A percentile compares a stretch with the other conserved stretches of the same genome.
Evolutionary conservation across 2,329 filamentous ascomycete genomes (phyloP).

Genomic region (Fusarium sp.): DNA sequence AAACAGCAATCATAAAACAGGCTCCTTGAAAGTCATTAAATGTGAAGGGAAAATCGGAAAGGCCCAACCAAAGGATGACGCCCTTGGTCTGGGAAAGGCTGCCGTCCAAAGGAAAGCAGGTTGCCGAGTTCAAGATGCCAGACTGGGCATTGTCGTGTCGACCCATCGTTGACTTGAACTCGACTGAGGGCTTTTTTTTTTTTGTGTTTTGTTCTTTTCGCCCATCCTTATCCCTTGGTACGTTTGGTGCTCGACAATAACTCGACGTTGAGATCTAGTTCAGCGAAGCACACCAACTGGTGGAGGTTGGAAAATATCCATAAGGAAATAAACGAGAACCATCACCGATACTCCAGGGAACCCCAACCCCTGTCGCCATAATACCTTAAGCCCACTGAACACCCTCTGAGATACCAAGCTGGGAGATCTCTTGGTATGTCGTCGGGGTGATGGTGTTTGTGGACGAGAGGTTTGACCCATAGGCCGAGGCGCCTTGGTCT

Average conservation of each 20-base stretch:
- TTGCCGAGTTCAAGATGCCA: conserved; percentile 10
- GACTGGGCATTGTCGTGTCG: conserved; percentile 18
- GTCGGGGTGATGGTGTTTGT: conserved; percentile 43
- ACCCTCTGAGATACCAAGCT: conserved; percentile 34
- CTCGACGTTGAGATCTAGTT: conserved; percentile 11
- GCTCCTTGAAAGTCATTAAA: conserved; percentile 37
- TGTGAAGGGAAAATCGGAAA: conserved; percentile 29
- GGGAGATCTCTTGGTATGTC: conserved; percentile 40
- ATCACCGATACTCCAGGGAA: conserved; percentile 8
- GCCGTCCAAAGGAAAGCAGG: conserved; percentile 15
- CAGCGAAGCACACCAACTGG: conserved; percentile 18
- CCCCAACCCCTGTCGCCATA: background rate
- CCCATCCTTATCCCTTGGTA: conserved; percentile 31
- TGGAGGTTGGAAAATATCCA: conserved; percentile 26
- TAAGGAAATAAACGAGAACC: conserved; percentile 21
- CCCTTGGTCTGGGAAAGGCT: conserved; percentile 7
- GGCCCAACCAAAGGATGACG: conserved; percentile 2
- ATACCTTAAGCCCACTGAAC: conserved; percentile 31
- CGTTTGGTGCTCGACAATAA: conserved; percentile 8
- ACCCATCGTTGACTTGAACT: conserved; percentile 26
- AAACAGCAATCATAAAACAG: conserved; percentile 31
- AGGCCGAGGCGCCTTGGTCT: conserved; percentile 39
- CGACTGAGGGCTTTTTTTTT: conserved; percentile 22
- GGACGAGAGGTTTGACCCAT: conserved; percentile 42
- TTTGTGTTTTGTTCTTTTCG: conserved; percentile 26